phyloP scores from a whole-genome alignment of 2,329 filamentous ascomycete genomes.

The Xylaria sp. region DNA sequence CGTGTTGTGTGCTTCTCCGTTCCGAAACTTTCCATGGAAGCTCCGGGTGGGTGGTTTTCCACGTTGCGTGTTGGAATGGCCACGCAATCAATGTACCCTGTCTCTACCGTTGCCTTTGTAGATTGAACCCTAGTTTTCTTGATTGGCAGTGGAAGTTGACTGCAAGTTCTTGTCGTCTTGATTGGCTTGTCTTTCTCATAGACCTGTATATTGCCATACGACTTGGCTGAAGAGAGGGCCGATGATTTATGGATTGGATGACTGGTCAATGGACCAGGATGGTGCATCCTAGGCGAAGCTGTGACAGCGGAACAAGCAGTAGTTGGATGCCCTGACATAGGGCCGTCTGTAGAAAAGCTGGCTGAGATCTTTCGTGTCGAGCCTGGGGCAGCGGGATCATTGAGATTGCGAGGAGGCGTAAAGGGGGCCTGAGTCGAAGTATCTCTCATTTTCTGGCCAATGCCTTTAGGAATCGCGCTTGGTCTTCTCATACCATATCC shows the following conservation, averaged over 20 bases:
- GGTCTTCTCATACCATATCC: neutral
- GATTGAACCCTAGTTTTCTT: constrained; percentile 8
- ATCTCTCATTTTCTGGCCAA: neutral
- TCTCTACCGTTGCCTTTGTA: constrained; percentile 14
- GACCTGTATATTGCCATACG: constrained; percentile 5
- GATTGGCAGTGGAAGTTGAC: constrained; percentile 19
- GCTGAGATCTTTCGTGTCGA: constrained; percentile 26
- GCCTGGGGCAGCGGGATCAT: constrained; percentile 7
- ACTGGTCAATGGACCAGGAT: constrained; percentile 16
- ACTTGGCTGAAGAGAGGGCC: constrained; percentile 6
- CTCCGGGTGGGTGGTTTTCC: constrained; percentile 27
- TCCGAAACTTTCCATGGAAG: constrained; percentile 1
- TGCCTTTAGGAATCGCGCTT: neutral
- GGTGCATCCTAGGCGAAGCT: constrained; percentile 16
- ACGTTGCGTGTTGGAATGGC: constrained; percentile 5
- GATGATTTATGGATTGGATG: constrained; percentile 7
- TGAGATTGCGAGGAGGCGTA: constrained; percentile 10
- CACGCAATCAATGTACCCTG: constrained; percentile 14
- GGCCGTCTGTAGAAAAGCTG: constrained; percentile 20
- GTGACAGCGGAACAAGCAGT: constrained; percentile 23
- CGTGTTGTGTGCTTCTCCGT: neutral
- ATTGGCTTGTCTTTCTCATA: constrained; percentile 2
- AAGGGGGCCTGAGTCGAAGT: constrained; percentile 4
- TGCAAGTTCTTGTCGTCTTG: constrained; percentile 19
- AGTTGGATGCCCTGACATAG: constrained; percentile 21